These are phyloP conservation scores for Irpex sp. DNA, from an alignment of 1,284 basidiomycete species.

Conservation along the genomic window DNA sequence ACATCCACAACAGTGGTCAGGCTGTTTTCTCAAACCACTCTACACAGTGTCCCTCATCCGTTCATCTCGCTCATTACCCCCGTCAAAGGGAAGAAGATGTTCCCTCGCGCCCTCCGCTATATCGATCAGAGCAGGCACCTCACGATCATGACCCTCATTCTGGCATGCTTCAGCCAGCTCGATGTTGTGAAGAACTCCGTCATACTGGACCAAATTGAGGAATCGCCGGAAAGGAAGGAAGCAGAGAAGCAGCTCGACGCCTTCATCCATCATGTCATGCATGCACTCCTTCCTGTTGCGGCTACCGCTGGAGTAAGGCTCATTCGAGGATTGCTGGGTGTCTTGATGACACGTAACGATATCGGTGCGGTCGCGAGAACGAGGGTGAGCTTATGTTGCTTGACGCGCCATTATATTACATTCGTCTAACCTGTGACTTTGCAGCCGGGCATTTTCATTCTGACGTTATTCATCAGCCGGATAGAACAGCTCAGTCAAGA, in stretches of 20 bases:
- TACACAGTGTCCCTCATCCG: conserved; percentile 83
- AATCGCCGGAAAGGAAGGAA: conserved; percentile 65
- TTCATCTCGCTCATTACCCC: conserved; percentile 91
- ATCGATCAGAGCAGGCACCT: conserved; percentile 79
- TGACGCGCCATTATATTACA: conserved; percentile 3
- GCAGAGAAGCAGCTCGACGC: conserved; percentile 86
- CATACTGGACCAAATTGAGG: conserved; percentile 64
- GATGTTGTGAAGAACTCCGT: conserved; percentile 83
- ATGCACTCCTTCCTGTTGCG: conserved; percentile 82
- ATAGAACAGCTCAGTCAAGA: conserved; percentile 86
- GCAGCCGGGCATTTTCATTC: conserved; percentile 88
- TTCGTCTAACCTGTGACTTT: conserved; percentile 1
- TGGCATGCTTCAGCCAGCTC: conserved; percentile 91
- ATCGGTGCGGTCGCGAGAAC: conserved; percentile 70
- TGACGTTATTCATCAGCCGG: conserved; percentile 90
- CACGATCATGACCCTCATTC: conserved; percentile 86
- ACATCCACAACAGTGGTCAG: conserved; percentile 3
- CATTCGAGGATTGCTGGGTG: conserved; percentile 83
- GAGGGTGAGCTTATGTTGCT: conserved; percentile 49
- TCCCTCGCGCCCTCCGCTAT: conserved; percentile 89
- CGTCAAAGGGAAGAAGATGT: conserved; percentile 90
- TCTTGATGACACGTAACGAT: conserved; percentile 83
- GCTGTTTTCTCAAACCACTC: not conserved
- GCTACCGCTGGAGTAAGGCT: conserved; percentile 77
- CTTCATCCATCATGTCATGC: conserved; percentile 84